Evolutionary conservation across 148 eudicot genomes (phyloP).

Genomic region (Talinum fruticosum): DNA sequence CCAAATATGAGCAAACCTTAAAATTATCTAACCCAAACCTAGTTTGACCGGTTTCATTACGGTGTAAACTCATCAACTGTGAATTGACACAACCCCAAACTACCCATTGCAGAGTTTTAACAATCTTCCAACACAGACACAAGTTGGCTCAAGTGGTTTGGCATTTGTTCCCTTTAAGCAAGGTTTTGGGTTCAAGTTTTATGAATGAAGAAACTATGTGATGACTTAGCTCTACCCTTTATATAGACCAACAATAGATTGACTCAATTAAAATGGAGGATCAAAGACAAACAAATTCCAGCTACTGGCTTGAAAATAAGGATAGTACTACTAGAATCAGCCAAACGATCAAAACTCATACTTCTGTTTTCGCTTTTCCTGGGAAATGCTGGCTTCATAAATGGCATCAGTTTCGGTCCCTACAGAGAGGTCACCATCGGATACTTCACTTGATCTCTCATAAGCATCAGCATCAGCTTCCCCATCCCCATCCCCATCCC

Average conservation of each 20-base stretch:
- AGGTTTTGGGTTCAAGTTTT: no score
- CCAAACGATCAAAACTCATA: constrained; percentile 28
- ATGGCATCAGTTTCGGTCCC: constrained; percentile 66
- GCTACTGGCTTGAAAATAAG: not conserved
- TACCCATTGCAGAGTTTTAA: no score
- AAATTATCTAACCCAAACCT: not conserved
- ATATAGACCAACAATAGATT: no score
- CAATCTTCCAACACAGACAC: no score
- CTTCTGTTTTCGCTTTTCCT: constrained; percentile 42
- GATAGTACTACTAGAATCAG: not conserved
- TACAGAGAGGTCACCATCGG: constrained; percentile 42
- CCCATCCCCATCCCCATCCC: constrained; percentile 35
- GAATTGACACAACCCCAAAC: not conserved
- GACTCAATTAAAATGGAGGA: no score
- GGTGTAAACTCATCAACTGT: not conserved
- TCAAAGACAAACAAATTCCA: no score
- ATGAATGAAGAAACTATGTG: no score
- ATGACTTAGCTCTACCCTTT: no score
- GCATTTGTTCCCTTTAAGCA: no score
- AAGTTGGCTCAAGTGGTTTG: no score
- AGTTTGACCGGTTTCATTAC: not conserved
- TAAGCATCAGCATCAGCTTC: constrained; percentile 42
- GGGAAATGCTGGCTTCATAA: constrained; percentile 24
- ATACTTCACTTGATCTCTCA: constrained; percentile 44
- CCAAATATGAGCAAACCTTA: not conserved